These are phyloP conservation scores for Hygrocybe punicea DNA, from an alignment of 768 basidiomycete species.

Conservation along the genomic window DNA sequence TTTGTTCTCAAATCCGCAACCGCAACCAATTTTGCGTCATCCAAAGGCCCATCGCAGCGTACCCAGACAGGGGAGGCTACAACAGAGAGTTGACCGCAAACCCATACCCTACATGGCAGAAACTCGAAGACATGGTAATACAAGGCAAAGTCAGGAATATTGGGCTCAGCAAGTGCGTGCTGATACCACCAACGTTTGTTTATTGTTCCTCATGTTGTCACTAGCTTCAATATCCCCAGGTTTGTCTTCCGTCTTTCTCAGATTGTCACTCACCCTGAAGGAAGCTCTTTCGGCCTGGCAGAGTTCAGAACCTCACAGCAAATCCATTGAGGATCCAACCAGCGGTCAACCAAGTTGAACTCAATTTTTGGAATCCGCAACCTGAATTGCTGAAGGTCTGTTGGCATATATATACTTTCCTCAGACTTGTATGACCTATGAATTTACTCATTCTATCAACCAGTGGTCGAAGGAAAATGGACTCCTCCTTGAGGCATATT, in stretches of 20 bases:
- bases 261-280: constrained; percentile 17
- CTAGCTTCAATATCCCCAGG: constrained; percentile 60
- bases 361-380: constrained; percentile 76
- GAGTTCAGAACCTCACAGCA: constrained; percentile 60
- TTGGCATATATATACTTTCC: not conserved
- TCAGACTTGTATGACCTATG: not conserved
- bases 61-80: constrained; percentile 45
- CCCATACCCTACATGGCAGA: constrained; percentile 77
- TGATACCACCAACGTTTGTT: not conserved
- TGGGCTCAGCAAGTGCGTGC: constrained; percentile 75
- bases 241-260: not conserved
- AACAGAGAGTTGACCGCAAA: constrained; percentile 62
- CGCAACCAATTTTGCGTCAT: not conserved
- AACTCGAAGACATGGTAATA: constrained; percentile 71
- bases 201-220: constrained; percentile 2
- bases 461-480: constrained; percentile 67
- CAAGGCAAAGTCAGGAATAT: constrained; percentile 77
- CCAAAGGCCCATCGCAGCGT: constrained; percentile 63
- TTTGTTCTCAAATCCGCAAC: not conserved
- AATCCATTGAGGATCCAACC: constrained; percentile 58
- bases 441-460: not conserved
- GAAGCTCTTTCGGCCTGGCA: constrained; percentile 15
- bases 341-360: constrained; percentile 75
- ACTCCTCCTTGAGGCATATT: constrained; percentile 71
- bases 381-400: constrained; percentile 64